phyloP scores from a whole-genome alignment of 2,329 filamentous ascomycete species.

The Fusarium sp. region DNA sequence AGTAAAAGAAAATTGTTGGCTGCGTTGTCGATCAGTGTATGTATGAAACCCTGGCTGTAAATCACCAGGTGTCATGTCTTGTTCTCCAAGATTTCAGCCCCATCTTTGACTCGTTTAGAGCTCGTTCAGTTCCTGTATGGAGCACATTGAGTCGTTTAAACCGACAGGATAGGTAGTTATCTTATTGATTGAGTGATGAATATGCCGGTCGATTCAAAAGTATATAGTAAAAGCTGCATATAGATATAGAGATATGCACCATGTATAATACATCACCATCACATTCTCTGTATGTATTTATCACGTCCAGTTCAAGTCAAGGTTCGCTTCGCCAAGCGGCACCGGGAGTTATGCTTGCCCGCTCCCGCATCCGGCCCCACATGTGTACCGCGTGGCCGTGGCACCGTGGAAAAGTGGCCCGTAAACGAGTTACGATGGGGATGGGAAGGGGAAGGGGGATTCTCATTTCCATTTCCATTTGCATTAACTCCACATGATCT shows the following conservation, averaged over 20 bases:
- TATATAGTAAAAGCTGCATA: background rate
- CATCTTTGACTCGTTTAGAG: background rate
- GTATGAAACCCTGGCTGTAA: slow-evolving; percentile 24
- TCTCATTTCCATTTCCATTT: too few species aligned
- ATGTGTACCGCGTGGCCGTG: slow-evolving; percentile 30
- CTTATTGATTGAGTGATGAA: background rate
- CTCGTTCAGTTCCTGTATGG: background rate
- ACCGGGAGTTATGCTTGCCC: slow-evolving; percentile 35
- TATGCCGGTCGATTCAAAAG: background rate
- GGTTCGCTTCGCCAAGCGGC: slow-evolving; percentile 3
- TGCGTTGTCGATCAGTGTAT: slow-evolving; percentile 15
- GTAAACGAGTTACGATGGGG: too few species aligned
- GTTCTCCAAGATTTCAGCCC: background rate
- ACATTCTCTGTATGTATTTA: background rate
- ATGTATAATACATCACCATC: background rate
- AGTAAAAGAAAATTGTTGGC: slow-evolving; percentile 1
- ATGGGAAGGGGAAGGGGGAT: too few species aligned
- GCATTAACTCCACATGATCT: background rate
- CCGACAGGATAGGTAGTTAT: background rate
- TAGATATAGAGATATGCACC: background rate
- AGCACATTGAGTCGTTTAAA: background rate
- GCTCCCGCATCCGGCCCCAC: slow-evolving; percentile 39
- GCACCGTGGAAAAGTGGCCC: background rate
- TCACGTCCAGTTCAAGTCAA: background rate
- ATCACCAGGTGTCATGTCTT: slow-evolving; percentile 11